Conservation (phyloP, 306 rosid species). For the Begonia fuchsioides region DNA sequence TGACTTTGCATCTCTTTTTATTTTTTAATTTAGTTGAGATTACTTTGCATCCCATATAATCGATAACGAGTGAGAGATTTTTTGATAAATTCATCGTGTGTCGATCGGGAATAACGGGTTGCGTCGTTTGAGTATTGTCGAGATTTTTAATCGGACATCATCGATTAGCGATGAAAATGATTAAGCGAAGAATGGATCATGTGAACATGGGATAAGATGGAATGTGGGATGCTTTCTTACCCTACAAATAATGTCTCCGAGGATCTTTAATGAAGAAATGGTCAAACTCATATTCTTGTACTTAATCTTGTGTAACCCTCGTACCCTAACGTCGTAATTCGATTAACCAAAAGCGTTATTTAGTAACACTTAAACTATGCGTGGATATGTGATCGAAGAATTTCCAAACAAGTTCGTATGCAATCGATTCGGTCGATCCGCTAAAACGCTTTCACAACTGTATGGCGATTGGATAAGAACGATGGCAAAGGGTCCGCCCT, state of each 20-base stretch:
- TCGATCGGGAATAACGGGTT: conserved; percentile 1
- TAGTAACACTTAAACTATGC: too few relatives aligned
- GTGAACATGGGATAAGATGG: conserved; percentile 37
- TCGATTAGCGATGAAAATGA: too few relatives aligned
- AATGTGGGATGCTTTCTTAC: conserved; percentile 20
- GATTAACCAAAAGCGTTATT: too few relatives aligned
- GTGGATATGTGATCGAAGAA: too few relatives aligned
- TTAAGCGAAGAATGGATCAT: conserved; percentile 6
- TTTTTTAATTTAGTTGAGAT: too few relatives aligned
- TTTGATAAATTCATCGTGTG: background rate
- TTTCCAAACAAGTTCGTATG: conserved; percentile 1
- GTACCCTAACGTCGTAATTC: too few relatives aligned
- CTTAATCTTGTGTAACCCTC: background rate
- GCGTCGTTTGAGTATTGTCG: conserved; percentile 10
- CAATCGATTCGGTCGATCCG: conserved; percentile 24
- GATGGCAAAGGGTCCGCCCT: conserved; percentile 19
- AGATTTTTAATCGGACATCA: conserved; percentile 1
- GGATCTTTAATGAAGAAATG: conserved; percentile 3
- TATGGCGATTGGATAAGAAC: conserved; percentile 25
- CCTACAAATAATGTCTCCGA: background rate
- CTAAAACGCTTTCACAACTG: too few relatives aligned
- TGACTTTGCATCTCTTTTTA: too few relatives aligned
- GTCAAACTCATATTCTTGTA: conserved; percentile 13
- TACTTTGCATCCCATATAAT: too few relatives aligned
- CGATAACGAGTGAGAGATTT: too few relatives aligned